Base-by-base conservation (phyloP, 768 basidiomycete genomes). In the Lepiota venenata region DNA sequence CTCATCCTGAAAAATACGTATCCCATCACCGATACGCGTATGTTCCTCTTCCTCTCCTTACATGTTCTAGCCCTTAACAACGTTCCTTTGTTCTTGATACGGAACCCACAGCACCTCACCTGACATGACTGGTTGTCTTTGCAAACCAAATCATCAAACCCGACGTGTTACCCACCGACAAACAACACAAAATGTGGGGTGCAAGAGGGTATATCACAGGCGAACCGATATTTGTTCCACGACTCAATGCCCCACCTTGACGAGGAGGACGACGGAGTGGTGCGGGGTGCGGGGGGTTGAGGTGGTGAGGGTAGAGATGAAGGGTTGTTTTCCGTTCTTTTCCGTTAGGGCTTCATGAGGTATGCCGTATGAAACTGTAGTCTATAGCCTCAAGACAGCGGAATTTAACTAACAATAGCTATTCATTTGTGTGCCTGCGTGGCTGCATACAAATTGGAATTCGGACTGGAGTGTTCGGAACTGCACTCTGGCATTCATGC, bases 251-350 rank as follows among this genome's bases (percentile, higher is more conserved):
- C 10, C n/a, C 4, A 27, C 21, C 16, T 8, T 40, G 22, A 22
- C 10, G 27, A 37, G 15, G 51, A 52, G 21, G 51, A 52, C 25
- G 51, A 52, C 22, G 51, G 51, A 15, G 51, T 52, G 42, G 22
- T 52, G 4, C 21, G n/a, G n/a, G n/a, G n/a, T n/a, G n/a, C n/a
- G n/a, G n/a, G n/a, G n/a, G n/a, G n/a, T n/a, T n/a, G n/a, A 52
- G 9, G 22, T 52, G 2, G 51, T 42, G 29, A 52, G 51, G 37
- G 51, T 42, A 14, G 51, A 52, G 51, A 52, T 52, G 51, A 43
- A 52, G 25, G 18, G 12, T 36, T 16, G 22, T 25, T 22, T 52
- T 20, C 51, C 51, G 2, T 22, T n/a, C n/a, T n/a, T n/a, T n/a
- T n/a, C n/a, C n/a, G n/a, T n/a, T n/a, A 5, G 25, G 25, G 5